Evolutionary conservation across 1,139 yeast species (phyloP), one percentile per base, ranked within the genome.

Genomic region (Pichia terricola): DNA sequence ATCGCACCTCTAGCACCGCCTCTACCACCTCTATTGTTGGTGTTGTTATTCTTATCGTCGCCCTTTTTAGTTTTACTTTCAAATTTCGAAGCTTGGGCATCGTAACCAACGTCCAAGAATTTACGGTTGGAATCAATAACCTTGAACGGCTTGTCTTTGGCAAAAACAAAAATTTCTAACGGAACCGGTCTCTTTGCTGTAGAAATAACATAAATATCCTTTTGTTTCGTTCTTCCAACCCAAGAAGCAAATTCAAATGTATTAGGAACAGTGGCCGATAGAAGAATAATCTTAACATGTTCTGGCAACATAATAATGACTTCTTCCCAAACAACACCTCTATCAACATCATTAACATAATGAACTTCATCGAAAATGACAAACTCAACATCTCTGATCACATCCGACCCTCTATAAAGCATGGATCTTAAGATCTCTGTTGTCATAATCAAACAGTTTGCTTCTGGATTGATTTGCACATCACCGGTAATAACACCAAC

Each of bases 281-380:
- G 69, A 54, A 88, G 81, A 22, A 72, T 70, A 36, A 71, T 65
- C 47, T 71, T 69, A 38, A 94, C 96, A 66, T 91, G 94, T 57
- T 89, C 96, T 3, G 99, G 99, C 45, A 91, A 72, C 67, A 91
- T 73, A 50, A 91, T 91, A 53, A 91, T 91, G 26, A 96, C 94
- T 66, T 91, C 99, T 68, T 91, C 99, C 99, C 99, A 91, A 35
- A 91, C 98, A 39, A 91, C 99, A 61, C 99, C 99, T 67, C 99
- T 79, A 52, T 88, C 91, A 55, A 86, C 81, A 62, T 88, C 96
- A 69, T 95, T 81, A 80, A 89, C 89, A 64, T 89, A 89, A 68
- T 89, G 97, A 39, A 89, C 96, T 61, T 89, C 97, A 65, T 88
- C 97, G 56, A 89, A 89, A 37, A 89, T 81, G 41, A 89, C 96